These are phyloP conservation scores for Fusarium guadeloupense DNA, from an alignment of 2,329 filamentous ascomycete species.

Conservation along the genomic window DNA sequence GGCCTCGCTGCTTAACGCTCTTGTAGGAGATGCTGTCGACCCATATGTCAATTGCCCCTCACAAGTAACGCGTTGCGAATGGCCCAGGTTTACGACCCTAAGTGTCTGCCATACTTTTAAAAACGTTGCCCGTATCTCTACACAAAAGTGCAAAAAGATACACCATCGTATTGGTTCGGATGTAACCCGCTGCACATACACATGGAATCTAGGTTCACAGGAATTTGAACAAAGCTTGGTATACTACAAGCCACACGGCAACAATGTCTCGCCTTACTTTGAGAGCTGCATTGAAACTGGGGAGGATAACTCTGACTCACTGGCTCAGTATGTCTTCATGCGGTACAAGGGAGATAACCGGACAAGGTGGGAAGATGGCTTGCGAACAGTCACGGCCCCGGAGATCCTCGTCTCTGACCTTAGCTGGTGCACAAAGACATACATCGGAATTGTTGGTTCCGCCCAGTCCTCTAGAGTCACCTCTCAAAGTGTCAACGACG, in stretches of 20 bases:
- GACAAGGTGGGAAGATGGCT: too few species aligned
- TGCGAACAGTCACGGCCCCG: neutral
- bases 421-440: neutral
- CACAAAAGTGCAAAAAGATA: neutral
- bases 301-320: neutral
- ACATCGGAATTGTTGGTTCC: neutral
- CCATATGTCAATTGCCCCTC: neutral
- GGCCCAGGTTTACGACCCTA: slow-evolving; percentile 1
- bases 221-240: neutral
- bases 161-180: neutral
- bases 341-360: neutral
- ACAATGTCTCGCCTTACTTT: too few species aligned
- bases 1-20: neutral
- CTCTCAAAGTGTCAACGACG: neutral
- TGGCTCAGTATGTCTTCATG: neutral
- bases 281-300: too few species aligned
- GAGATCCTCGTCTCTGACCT: neutral
- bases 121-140: neutral
- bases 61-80: slow-evolving; percentile 4
- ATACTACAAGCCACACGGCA: too few species aligned
- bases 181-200: slow-evolving; percentile 5
- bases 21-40: slow-evolving; percentile 1
- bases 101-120: slow-evolving; percentile 1
- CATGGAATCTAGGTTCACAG: neutral
- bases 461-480: neutral